Evolutionary conservation across 2,329 filamentous ascomycete genomes (phyloP), one percentile per base, ranked within the genome.

Genomic region (Tolypocladium endophyticum): DNA sequence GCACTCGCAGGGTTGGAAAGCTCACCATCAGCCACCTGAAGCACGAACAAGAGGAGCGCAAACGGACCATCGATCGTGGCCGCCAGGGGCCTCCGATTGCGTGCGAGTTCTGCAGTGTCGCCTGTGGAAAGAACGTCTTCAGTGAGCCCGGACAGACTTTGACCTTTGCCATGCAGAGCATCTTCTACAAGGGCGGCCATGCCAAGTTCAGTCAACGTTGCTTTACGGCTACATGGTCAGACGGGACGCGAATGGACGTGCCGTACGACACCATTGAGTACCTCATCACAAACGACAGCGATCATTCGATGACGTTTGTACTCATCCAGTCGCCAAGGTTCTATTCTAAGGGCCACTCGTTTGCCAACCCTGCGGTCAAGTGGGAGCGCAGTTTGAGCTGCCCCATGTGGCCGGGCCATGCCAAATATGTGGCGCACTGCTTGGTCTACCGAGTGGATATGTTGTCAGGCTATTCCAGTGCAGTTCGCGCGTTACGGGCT

Each of bases 291-390:
- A 74, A 64, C 69, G 68, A 69, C 38, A 39, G 66, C 25, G 56
- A 73, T 62, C 59, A 71, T 61, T 71, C 74, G 0, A 66, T 85
- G 20, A 80, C 78, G 0, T 64, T 87, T 3, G 80, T 82, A 0
- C 76, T 87, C 11, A 73, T 67, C 25, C 76, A 80, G 36, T 75
- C 81, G 1, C 83, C 83, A 0, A 74, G 74, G 1, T 79, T 83
- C 57, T 83, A 81, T 58, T 64, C 67, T 23, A 61, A 41, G 38
- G 41, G 61, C n/a, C 57, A 52, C 7, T 45, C 14, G 36, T 60
- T 56, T 59, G 55, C 35, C 43, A 58, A 59, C n/a, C 55, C 36
- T 30, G 39, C 45, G 23, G 20, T 43, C 12, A 61, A 61, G 38
- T 70, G 64, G 69, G 66, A 65, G 23, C 72, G 77, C 14, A 61